Percentiles rank a stretch among this genome's conserved stretches.
Conservation (phyloP, 805 yeast species). For the Isabelozyma rhagii region DNA sequence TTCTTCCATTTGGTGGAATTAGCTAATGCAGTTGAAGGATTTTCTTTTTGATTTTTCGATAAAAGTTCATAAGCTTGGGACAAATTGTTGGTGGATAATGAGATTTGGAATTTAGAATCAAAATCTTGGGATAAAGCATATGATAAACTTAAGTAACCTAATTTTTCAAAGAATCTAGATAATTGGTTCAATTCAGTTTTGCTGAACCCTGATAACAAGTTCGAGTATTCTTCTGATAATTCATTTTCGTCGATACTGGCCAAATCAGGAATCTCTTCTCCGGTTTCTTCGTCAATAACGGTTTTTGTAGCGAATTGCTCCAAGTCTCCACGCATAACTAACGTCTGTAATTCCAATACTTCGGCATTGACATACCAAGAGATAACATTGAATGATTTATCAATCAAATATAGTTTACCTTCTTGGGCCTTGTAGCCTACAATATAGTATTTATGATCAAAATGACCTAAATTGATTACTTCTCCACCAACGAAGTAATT, state of each 20-base stretch:
- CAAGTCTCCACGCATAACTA: constrained; percentile 90
- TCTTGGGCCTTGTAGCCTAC: constrained; percentile 90
- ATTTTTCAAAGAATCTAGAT: constrained; percentile 90
- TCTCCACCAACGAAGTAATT: constrained; percentile 95
- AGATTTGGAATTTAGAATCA: constrained; percentile 90
- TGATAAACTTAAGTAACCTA: constrained; percentile 84
- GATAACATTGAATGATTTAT: constrained; percentile 80
- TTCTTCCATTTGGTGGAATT: constrained; percentile 72
- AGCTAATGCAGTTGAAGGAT: constrained; percentile 43
- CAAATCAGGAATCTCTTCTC: constrained; percentile 36
- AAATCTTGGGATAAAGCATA: constrained; percentile 76
- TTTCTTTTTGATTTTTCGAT: constrained; percentile 32
- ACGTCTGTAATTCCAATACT: constrained; percentile 92
- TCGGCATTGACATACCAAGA: constrained; percentile 80
- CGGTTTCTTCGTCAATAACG: constrained; percentile 34
- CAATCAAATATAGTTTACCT: constrained; percentile 84
- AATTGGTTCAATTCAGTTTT: constrained; percentile 70
- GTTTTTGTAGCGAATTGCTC: constrained; percentile 50
- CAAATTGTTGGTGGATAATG: constrained; percentile 72
- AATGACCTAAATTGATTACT: constrained; percentile 87
- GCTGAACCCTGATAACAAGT: constrained; percentile 55
- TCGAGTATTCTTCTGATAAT: constrained; percentile 48
- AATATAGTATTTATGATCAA: constrained; percentile 80
- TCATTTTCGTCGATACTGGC: constrained; percentile 49
- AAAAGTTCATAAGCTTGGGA: constrained; percentile 60